Base-by-base conservation (phyloP, 2,329 filamentous ascomycete species). In the Xylariaceae sp. region DNA sequence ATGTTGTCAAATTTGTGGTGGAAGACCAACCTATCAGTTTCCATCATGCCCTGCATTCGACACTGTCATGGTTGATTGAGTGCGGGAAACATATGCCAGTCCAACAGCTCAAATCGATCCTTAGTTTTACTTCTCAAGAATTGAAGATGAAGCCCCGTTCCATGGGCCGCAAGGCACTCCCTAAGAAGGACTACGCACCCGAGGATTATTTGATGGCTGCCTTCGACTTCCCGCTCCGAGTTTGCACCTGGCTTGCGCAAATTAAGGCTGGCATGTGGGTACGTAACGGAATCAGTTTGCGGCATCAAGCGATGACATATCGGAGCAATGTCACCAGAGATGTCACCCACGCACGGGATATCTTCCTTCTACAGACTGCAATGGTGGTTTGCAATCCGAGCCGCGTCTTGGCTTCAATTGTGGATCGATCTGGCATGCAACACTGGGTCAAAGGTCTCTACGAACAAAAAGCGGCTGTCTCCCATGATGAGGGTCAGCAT, bases 251-350 rank as follows among this genome's bases (percentile, higher is more conserved):
- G 93, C 74, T 98, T 23, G 88, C 93, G 5, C 94, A 98, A 70
- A 97, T 98, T 82, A 95, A 95, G 65, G 90, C 92, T 16, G 88
- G 90, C 41, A 95, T 97, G 83, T 98, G 94, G 93, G 92, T 98
- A 52, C 83, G 93, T 45, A 98, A 98, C 62, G 93, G 93, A 2
- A 89, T 98, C 61, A 97, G 92, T 58, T 77, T 98, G 41, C 83
- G 92, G 32, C 93, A 98, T 64, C 93, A 98, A 67, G 93, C 94
- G 64, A 86, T 86, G 42, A 93, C 91, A 16, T 98, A 98, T 64
- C 84, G 90, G 14, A 91, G 89, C 33, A 89, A 96, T 12, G 82
- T 83, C 10, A 88, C 94, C 59, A 79, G 93, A 54, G 93, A 98
- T 65, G 87, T 96, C 17, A 90, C 89, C 2, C 92, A 96, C 60